These are phyloP conservation scores for Yamadazyma dendronema DNA, from an alignment of 1,139 yeast genomes.

Conservation along the genomic window DNA sequence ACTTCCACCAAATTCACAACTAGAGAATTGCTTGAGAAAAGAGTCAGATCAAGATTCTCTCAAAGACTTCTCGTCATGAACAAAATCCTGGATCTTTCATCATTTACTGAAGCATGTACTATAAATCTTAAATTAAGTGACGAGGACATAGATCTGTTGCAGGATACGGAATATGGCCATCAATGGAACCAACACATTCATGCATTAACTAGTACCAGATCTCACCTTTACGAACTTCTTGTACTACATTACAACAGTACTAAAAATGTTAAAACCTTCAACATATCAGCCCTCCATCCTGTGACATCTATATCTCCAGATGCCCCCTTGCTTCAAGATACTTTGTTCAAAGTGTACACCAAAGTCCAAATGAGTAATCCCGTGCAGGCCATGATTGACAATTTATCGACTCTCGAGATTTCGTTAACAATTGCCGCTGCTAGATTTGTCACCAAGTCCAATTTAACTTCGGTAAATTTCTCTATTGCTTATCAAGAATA, in stretches of 20 bases:
- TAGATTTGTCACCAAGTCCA: constrained; percentile 61
- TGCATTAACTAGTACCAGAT: constrained; percentile 11
- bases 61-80: constrained; percentile 68
- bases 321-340: constrained; percentile 34
- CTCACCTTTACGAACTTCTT: constrained; percentile 18
- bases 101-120: constrained; percentile 39
- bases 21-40: constrained; percentile 79
- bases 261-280: constrained; percentile 57
- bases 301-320: constrained; percentile 28
- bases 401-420: constrained; percentile 68
- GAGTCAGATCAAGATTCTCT: constrained; percentile 87
- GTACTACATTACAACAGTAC: constrained; percentile 56
- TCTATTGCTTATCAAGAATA: constrained; percentile 80
- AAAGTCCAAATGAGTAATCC: constrained; percentile 21
- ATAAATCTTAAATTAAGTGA: constrained; percentile 25
- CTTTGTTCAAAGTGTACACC: constrained; percentile 24
- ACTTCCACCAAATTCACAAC: constrained; percentile 72
- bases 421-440: constrained; percentile 72
- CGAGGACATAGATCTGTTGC: constrained; percentile 15
- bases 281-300: constrained; percentile 49
- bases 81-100: constrained; percentile 45
- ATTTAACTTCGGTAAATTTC: constrained; percentile 61
- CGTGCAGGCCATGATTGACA: constrained; percentile 31
- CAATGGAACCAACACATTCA: constrained; percentile 55
- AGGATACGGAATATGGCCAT: constrained; percentile 22